These are phyloP conservation scores for Globisporangium carolinianum DNA, from an alignment of 352 stramenopile species.

Conservation along the genomic window DNA sequence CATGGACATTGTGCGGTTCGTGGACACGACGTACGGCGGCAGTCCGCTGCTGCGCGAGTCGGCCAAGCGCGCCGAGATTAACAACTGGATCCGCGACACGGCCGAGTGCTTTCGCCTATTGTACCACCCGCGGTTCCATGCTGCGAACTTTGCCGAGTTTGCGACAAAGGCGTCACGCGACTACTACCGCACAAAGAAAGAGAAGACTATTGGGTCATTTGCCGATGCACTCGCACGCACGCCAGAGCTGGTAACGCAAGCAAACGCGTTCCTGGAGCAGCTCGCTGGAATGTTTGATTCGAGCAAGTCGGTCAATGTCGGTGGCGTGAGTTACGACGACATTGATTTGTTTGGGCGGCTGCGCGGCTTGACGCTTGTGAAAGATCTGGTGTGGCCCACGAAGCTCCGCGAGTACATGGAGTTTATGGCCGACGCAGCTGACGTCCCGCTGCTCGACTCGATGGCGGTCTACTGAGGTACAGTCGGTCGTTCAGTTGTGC, in stretches of 20 bases:
- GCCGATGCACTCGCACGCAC: constrained; percentile 31
- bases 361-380: constrained; percentile 41
- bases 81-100: constrained; percentile 42
- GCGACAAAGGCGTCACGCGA: constrained; percentile 28
- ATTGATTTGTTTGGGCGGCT: constrained; percentile 43
- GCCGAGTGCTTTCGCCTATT: constrained; percentile 28
- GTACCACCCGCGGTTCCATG: constrained; percentile 41
- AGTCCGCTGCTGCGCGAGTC: constrained; percentile 20
- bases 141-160: constrained; percentile 38
- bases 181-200: constrained; percentile 54
- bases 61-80: constrained; percentile 29
- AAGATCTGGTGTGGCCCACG: constrained; percentile 32
- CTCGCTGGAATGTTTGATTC: constrained; percentile 34
- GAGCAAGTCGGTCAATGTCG: constrained; percentile 33
- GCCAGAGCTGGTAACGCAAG: constrained; percentile 25
- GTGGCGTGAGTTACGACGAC: constrained; percentile 40
- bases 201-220: constrained; percentile 41
- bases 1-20: constrained; percentile 40
- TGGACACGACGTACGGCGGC: constrained; percentile 31
- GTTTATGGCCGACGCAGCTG: constrained; percentile 27
- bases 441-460: constrained; percentile 31
- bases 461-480: constrained; percentile 21
- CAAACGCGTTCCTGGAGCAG: constrained; percentile 26
- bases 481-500: background rate
- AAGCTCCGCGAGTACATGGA: constrained; percentile 41